Evolutionary conservation across 495 filamentous ascomycete species (phyloP).

Genomic region (Penicillium chermesinum): DNA sequence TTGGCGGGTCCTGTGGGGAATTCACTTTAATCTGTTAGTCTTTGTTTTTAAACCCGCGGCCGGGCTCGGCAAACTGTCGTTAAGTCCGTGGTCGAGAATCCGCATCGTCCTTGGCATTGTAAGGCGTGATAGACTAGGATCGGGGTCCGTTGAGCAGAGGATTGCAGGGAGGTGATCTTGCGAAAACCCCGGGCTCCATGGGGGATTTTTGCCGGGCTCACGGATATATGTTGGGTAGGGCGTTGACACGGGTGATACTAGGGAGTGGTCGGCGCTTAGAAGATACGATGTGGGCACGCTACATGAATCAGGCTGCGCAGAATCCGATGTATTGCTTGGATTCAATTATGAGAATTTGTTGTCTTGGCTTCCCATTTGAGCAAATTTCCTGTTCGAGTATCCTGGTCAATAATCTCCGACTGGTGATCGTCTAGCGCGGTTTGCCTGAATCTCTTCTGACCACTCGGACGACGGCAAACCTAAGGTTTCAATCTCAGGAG

Average conservation of each 20-base stretch:
- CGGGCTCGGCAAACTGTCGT: no score
- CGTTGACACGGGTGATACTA: no score
- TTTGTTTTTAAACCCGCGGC: not conserved
- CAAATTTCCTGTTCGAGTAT: not conserved
- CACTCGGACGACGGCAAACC: not conserved
- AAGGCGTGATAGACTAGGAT: no score
- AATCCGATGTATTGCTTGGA: not conserved
- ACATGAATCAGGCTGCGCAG: constrained; percentile 1
- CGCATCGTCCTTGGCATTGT: not conserved
- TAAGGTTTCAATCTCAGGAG: not conserved
- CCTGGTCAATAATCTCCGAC: constrained; percentile 18
- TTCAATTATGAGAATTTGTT: not conserved
- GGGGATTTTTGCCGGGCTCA: no score
- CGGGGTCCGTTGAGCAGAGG: no score
- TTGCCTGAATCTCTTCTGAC: not conserved
- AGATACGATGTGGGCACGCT: not conserved
- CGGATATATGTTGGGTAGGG: no score
- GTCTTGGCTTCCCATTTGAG: not conserved
- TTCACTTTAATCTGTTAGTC: not conserved
- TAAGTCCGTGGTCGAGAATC: no score
- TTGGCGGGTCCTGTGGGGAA: not conserved
- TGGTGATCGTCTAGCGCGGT: constrained; percentile 1
- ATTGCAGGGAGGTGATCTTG: no score
- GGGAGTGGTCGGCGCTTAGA: no score
- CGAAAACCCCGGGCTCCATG: no score